phyloP scores from a whole-genome alignment of 768 basidiomycete genomes.

The Lentinus tigrinus region DNA sequence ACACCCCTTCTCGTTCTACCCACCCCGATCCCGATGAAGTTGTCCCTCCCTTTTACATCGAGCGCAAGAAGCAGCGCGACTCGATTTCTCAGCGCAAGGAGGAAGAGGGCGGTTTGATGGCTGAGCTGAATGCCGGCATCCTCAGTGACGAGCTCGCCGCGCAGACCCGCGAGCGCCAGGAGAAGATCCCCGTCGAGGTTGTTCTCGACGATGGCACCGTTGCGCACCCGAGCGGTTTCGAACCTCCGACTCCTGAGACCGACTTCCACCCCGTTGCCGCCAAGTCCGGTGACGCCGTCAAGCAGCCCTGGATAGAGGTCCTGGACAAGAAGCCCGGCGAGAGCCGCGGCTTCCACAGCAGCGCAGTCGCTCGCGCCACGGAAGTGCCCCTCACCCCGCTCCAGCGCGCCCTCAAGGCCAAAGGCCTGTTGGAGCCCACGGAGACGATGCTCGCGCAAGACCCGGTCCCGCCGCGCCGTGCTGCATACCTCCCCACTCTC shows the following conservation, averaged over 20 bases:
- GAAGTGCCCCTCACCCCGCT: conserved; percentile 5
- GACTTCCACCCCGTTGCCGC: conserved; percentile 21
- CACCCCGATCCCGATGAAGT: conserved; percentile 15
- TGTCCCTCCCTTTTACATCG: conserved; percentile 23
- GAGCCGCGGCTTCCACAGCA: conserved; percentile 21
- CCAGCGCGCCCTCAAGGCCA: not conserved
- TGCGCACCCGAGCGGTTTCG: conserved; percentile 24
- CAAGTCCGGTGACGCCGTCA: conserved; percentile 16
- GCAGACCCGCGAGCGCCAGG: conserved; percentile 20
- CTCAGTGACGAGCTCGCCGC: conserved; percentile 27
- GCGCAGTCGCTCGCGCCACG: conserved; percentile 17
- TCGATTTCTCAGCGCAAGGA: conserved; percentile 23
- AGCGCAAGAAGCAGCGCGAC: conserved; percentile 24
- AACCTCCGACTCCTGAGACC: conserved; percentile 29
- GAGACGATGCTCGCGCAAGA: not conserved
- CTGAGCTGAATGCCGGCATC: conserved; percentile 25
- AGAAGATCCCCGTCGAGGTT: conserved; percentile 32
- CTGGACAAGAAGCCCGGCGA: conserved; percentile 8
- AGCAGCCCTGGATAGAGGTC: conserved; percentile 19
- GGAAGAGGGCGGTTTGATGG: conserved; percentile 29
- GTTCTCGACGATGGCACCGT: conserved; percentile 14
- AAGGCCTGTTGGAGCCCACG: not conserved
- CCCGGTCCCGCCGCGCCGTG: conserved; percentile 19
- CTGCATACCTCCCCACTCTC: conserved; percentile 31
- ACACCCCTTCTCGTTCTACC: conserved; percentile 6